phyloP scores from a whole-genome alignment of 164 flowering plant species.

The Liquidambar formosana region DNA sequence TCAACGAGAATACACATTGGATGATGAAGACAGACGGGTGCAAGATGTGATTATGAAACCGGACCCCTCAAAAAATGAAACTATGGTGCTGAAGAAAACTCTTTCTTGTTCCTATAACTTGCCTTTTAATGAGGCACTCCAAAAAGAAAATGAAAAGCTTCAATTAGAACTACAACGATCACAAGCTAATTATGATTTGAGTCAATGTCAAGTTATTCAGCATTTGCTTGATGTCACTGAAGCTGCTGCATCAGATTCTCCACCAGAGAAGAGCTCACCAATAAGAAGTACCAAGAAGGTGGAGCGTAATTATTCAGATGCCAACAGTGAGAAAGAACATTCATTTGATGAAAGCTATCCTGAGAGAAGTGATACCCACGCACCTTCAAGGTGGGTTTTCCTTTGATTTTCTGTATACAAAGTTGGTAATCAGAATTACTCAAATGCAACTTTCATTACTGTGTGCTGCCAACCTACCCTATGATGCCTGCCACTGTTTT shows the following conservation, averaged over 20 bases:
- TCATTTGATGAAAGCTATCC: slow-evolving; percentile 34
- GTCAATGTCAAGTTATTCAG: slow-evolving; percentile 82
- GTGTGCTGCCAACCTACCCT: no score
- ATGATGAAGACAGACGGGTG: slow-evolving; percentile 76
- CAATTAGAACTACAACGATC: slow-evolving; percentile 76
- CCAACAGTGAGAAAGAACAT: slow-evolving; percentile 33
- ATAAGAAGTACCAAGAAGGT: slow-evolving; percentile 40
- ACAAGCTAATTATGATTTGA: slow-evolving; percentile 68
- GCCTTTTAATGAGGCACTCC: slow-evolving; percentile 64
- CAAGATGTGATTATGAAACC: slow-evolving; percentile 71
- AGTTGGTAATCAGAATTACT: no score
- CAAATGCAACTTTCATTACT: no score
- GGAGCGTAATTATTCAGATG: slow-evolving; percentile 39
- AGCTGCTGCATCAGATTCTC: slow-evolving; percentile 44
- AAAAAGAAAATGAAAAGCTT: slow-evolving; percentile 85
- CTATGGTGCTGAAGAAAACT: slow-evolving; percentile 68
- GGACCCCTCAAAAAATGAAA: slow-evolving; percentile 55
- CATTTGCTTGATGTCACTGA: slow-evolving; percentile 78
- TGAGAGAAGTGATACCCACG: slow-evolving; percentile 27
- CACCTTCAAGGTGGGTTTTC: slow-evolving; percentile 52
- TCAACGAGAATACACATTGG: slow-evolving; percentile 88
- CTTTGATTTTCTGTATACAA: not conserved
- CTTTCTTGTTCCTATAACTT: slow-evolving; percentile 81
- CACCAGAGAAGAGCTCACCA: slow-evolving; percentile 44
- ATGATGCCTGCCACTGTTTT: no score